Percentiles rank a stretch among this genome's conserved stretches.
These are phyloP conservation scores for Daedaleopsis nitida DNA, from an alignment of 768 basidiomycete genomes.

Conservation along the genomic window DNA sequence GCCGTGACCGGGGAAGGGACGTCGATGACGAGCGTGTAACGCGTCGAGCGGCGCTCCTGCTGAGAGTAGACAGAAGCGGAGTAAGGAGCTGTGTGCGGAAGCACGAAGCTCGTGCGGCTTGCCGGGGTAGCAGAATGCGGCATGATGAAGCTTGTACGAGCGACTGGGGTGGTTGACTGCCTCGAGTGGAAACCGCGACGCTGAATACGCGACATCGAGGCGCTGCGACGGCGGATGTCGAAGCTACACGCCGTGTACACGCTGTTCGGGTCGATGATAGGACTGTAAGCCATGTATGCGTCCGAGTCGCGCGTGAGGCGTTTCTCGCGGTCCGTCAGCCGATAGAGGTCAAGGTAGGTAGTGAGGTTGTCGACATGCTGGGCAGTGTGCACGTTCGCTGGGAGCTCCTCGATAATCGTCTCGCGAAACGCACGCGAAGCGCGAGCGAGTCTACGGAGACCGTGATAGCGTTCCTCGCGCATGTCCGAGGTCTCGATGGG, in stretches of 20 bases:
- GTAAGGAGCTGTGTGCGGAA: neutral
- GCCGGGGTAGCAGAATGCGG: neutral
- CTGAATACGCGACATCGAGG: neutral
- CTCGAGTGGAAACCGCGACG: neutral
- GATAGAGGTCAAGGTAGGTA: slow-evolving; percentile 31
- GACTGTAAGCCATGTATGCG: slow-evolving; percentile 8
- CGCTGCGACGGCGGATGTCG: neutral
- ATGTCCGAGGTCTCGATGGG: slow-evolving; percentile 17
- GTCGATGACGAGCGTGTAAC: slow-evolving; percentile 4
- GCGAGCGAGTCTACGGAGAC: slow-evolving; percentile 16
- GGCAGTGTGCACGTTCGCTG: slow-evolving; percentile 18
- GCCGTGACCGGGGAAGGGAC: neutral
- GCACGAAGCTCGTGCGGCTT: too few relatives aligned
- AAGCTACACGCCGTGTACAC: slow-evolving; percentile 1
- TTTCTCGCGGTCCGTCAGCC: slow-evolving; percentile 12
- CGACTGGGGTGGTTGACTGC: neutral
- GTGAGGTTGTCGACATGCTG: slow-evolving; percentile 19
- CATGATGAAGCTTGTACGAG: slow-evolving; percentile 14
- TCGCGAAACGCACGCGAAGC: slow-evolving; percentile 16
- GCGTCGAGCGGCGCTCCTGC: neutral
- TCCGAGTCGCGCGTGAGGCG: slow-evolving; percentile 3
- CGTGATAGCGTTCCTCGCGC: slow-evolving; percentile 11
- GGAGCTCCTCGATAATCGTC: slow-evolving; percentile 19
- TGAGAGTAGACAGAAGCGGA: neutral
- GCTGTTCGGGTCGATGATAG: neutral